Conservation (phyloP, 768 basidiomycete genomes). For the Boletus subcaerulescens region DNA sequence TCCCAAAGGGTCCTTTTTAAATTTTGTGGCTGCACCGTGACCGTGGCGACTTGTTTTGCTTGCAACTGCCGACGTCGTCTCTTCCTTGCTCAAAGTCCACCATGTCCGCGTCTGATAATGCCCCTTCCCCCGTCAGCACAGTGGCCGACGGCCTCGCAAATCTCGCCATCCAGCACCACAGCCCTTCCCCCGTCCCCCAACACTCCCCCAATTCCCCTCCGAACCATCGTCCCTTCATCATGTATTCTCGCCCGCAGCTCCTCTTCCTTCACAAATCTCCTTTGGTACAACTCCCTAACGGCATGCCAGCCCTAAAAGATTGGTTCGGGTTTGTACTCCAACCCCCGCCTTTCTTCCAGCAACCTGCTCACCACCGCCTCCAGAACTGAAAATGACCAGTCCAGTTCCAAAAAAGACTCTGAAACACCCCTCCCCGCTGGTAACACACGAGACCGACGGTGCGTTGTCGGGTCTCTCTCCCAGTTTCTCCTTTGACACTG, state of each 20-base stretch:
- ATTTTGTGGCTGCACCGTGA: constrained; percentile 9
- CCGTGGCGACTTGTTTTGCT: constrained; percentile 15
- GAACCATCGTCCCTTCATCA: constrained; percentile 46
- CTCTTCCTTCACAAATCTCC: constrained; percentile 72
- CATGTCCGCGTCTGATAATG: constrained; percentile 35
- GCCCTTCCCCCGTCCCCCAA: constrained; percentile 10
- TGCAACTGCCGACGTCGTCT: neutral
- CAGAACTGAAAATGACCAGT: constrained; percentile 47
- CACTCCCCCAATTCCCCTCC: constrained; percentile 9
- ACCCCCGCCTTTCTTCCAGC: constrained; percentile 3
- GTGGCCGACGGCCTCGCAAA: constrained; percentile 33
- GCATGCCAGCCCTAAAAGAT: constrained; percentile 79
- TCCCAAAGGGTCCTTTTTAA: neutral
- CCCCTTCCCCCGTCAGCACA: constrained; percentile 23
- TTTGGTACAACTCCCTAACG: constrained; percentile 62
- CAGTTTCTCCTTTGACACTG: constrained; percentile 5
- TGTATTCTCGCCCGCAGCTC: constrained; percentile 69
- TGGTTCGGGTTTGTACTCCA: constrained; percentile 77
- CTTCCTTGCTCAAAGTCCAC: constrained; percentile 16
- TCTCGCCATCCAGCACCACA: constrained; percentile 27
- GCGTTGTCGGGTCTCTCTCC: constrained; percentile 12
- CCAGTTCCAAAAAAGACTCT: constrained; percentile 54
- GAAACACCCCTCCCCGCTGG: constrained; percentile 52
- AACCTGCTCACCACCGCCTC: constrained; percentile 19
- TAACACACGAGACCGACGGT: constrained; percentile 69